Percentiles rank a stretch among this genome's conserved stretches.
Conservation (phyloP, 352 stramenopile genomes). For the Phytophthora pinifolia region DNA sequence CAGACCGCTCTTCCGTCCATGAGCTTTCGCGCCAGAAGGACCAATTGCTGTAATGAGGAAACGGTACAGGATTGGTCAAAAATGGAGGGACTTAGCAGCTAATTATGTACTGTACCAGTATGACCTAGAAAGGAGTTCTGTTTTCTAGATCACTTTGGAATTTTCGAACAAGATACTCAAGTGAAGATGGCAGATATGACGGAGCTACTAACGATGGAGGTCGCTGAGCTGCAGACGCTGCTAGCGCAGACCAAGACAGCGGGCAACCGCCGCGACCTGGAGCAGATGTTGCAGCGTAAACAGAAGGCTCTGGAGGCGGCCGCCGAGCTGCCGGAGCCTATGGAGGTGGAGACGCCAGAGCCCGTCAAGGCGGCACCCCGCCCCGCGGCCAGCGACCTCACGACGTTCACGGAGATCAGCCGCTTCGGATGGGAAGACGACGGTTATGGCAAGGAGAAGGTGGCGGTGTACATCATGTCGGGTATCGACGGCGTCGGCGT, state of each 20-base stretch:
- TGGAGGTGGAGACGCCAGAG: conserved; percentile 27
- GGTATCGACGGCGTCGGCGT: conserved; percentile 76
- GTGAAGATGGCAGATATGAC: conserved; percentile 29
- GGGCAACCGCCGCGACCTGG: conserved; percentile 67
- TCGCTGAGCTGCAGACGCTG: conserved; percentile 69
- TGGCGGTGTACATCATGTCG: conserved; percentile 83
- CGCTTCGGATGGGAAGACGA: conserved; percentile 89
- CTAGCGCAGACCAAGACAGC: conserved; percentile 49
- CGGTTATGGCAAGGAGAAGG: conserved; percentile 86
- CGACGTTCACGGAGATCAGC: conserved; percentile 80
- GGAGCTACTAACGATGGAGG: conserved; percentile 40
- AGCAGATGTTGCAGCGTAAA: conserved; percentile 60
- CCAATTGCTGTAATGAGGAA: no score
- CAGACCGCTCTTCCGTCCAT: conserved; percentile 17
- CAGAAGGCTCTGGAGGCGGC: conserved; percentile 42
- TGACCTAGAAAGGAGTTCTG: no score
- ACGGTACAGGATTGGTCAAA: no score
- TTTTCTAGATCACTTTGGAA: no score
- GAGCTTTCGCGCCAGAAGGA: no score
- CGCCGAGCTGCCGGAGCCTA: conserved; percentile 18
- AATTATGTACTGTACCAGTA: no score
- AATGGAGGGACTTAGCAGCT: no score
- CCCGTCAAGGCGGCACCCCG: conserved; percentile 18
- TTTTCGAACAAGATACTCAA: conserved; percentile 1
- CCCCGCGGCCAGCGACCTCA: conserved; percentile 36